Conservation (phyloP, 148 eudicot species). For the Chenopodium formosanum region DNA sequence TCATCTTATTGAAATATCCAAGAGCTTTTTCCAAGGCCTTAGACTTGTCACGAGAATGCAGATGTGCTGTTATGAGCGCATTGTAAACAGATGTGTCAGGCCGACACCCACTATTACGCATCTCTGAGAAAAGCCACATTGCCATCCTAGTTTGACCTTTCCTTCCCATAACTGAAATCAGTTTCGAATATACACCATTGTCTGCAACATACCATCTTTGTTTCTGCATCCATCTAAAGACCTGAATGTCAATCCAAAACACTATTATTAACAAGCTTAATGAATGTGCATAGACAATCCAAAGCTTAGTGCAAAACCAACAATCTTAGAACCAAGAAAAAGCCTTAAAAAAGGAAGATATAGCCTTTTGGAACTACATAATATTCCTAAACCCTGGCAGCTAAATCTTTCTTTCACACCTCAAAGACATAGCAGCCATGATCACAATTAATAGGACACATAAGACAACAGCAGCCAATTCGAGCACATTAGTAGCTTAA, state of each 20-base stretch:
- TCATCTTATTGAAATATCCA: slow-evolving; percentile 81
- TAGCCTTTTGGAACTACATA: not conserved
- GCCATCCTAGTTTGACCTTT: slow-evolving; percentile 89
- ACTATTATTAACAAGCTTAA: slow-evolving; percentile 3
- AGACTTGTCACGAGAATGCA: slow-evolving; percentile 78
- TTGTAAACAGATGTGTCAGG: slow-evolving; percentile 91
- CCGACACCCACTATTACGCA: slow-evolving; percentile 89
- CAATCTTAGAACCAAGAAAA: not conserved
- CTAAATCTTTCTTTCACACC: not conserved
- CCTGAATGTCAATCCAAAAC: slow-evolving; percentile 28
- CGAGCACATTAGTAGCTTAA: no score
- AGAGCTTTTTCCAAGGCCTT: slow-evolving; percentile 83
- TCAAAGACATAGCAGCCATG: not conserved
- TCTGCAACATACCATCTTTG: slow-evolving; percentile 93
- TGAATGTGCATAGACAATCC: not conserved
- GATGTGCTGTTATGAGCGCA: slow-evolving; percentile 81
- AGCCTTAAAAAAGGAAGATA: not conserved
- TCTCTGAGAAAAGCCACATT: slow-evolving; percentile 98
- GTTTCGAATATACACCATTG: slow-evolving; percentile 83
- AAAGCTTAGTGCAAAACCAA: not conserved
- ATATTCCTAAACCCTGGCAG: not conserved
- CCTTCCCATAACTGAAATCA: slow-evolving; percentile 92
- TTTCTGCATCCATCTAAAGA: slow-evolving; percentile 95
- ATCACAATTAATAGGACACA: no score
- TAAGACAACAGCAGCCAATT: not conserved